phyloP scores from a whole-genome alignment of 192 early-diverging fungal species.

The Rhizophagus clarus region DNA sequence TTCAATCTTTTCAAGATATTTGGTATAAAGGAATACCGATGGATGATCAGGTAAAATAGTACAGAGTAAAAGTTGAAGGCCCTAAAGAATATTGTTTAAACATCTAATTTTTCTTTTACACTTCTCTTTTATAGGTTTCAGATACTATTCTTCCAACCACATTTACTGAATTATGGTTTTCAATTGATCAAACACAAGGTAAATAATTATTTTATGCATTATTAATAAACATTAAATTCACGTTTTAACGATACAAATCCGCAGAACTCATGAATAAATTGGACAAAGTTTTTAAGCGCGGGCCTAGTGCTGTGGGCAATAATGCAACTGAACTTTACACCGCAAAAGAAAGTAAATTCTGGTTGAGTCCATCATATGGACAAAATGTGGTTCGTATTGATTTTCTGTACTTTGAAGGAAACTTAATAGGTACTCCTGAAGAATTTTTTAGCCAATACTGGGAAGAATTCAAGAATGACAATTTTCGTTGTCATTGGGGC shows the following conservation, averaged over 20 bases:
- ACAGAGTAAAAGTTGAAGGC: no score
- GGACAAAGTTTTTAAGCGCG: not conserved
- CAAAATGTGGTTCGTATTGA: not conserved
- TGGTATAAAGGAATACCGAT: conserved; percentile 1
- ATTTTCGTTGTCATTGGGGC: conserved; percentile 12
- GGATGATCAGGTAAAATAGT: not conserved
- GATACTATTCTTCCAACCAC: not conserved
- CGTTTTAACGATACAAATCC: no score
- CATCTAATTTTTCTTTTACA: not conserved
- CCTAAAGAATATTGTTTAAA: not conserved
- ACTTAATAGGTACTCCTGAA: not conserved
- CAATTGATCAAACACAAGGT: not conserved
- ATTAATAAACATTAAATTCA: no score
- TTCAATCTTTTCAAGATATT: conserved; percentile 1
- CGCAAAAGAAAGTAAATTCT: not conserved
- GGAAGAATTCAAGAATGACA: not conserved
- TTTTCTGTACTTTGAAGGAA: not conserved
- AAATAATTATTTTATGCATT: no score
- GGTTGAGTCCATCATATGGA: not conserved
- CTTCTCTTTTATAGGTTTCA: no score
- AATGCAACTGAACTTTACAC: not conserved
- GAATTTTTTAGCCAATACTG: not conserved
- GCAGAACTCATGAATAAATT: not conserved
- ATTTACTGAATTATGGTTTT: not conserved
- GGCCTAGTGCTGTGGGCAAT: not conserved